Evolutionary conservation across 352 stramenopile species (phyloP), one percentile per base, ranked within the genome.

Genomic region (Phytophthora pistaciae): DNA sequence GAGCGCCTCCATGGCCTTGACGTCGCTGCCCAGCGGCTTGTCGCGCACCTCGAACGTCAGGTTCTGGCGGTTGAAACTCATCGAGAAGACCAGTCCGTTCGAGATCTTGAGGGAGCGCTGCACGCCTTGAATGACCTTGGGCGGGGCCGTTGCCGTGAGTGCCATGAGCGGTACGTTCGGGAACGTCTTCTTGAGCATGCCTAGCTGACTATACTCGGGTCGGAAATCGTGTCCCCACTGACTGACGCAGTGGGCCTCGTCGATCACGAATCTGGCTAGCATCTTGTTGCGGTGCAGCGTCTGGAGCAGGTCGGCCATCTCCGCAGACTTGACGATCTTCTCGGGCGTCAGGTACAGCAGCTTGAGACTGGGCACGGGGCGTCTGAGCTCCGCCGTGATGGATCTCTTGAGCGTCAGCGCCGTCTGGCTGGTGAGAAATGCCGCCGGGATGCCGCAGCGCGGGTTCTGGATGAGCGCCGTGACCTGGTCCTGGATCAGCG

Each of bases 261-360:
- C 97, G 72, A 99, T 95, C 33, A 99, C 96, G 66, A 99, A 98
- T 29, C 96, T 80, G 42, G 90, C 92, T 6, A 99, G 87, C 67
- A 92, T 92, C 64, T 77, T 74, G 70, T 92, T 74, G 20, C 55
- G 21, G 55, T 79, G 56, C 44, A 82, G 54, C 5, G 29, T 42
- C 49, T 92, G 68, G 21, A 94, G 59, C 55, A 92, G 52, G 1
- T 89, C 75, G 66, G 91, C 85, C 85, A 94, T 92, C 61, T 94
- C 84, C 5, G 56, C 64, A 18, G 84, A 93, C 67, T 91, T 92
- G 48, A 77, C 74, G 25, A 99, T 86, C 80, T 98, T 98, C 78
- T 99, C 97, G 0, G 97, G 96, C n/a, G 97, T 99, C 9, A 99
- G 87, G 74, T 98, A 98, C 20, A 99, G 84, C 68, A 99, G 76